Conservation (phyloP, 371 early-diverging fungal genomes). For the Rhizoclosmatium hyalinum region DNA sequence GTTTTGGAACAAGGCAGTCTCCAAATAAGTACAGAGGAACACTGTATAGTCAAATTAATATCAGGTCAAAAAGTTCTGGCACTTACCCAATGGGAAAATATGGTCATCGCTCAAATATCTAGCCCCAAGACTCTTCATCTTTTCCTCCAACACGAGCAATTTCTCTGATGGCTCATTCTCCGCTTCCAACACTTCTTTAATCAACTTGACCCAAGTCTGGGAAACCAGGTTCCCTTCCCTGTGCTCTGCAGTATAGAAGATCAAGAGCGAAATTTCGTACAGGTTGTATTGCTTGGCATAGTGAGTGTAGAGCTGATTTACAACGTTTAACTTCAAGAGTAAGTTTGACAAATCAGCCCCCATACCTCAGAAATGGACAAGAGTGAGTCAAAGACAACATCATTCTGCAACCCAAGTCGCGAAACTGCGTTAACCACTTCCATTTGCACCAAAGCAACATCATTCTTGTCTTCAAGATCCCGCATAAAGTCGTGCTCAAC, state of each 20-base stretch:
- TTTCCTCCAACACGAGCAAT: slow-evolving; percentile 33
- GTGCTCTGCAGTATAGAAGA: slow-evolving; percentile 68
- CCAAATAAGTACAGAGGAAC: slow-evolving; percentile 36
- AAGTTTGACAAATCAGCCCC: neutral
- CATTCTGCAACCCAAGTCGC: slow-evolving; percentile 11
- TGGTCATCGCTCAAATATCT: slow-evolving; percentile 59
- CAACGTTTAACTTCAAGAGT: neutral
- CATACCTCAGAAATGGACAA: slow-evolving; percentile 30
- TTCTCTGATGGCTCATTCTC: slow-evolving; percentile 39
- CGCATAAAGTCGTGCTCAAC: slow-evolving; percentile 34
- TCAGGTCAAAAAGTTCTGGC: neutral
- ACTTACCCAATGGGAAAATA: slow-evolving; percentile 53
- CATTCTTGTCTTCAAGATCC: slow-evolving; percentile 36
- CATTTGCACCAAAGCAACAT: slow-evolving; percentile 41
- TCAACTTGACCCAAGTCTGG: slow-evolving; percentile 62
- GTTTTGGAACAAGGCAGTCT: slow-evolving; percentile 22
- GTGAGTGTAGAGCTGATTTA: slow-evolving; percentile 51
- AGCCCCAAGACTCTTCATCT: slow-evolving; percentile 49
- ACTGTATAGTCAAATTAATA: neutral
- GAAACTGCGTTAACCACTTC: slow-evolving; percentile 24
- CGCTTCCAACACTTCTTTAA: slow-evolving; percentile 45
- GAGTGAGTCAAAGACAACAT: slow-evolving; percentile 27
- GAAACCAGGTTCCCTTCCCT: slow-evolving; percentile 55
- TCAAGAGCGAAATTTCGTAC: slow-evolving; percentile 66
- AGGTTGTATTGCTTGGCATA: slow-evolving; percentile 68